Evolutionary conservation across 2,329 filamentous ascomycete species (phyloP), one percentile per base, ranked within the genome.

Genomic region (Aspergillus awamori): DNA sequence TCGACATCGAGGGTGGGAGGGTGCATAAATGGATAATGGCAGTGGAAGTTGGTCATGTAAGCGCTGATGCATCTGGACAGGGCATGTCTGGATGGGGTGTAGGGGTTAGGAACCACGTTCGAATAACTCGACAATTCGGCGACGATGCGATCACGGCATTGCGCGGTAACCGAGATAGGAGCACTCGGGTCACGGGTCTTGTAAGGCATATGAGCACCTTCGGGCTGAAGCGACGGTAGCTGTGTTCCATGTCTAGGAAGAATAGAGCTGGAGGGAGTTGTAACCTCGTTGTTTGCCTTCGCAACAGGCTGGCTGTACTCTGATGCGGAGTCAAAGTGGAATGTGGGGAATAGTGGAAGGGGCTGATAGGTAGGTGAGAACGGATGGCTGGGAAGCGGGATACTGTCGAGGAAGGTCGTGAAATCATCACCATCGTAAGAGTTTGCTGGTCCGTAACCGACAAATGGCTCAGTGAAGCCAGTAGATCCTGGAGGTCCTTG

Each of bases 361-460:
- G 72, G 72, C 39, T 75, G 73, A 48, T 74, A 75, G 7, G 70
- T 69, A 0, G 72, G 72, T 1, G 72, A 75, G 43, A 69, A 75
- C 2, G 72, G 70, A 22, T 75, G 71, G 45, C 68, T 75, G 2
- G 73, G 72, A 13, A 75, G 55, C 0, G 72, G 71, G 10, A 75
- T 72, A 53, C 71, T 75, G 33, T 75, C 73, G 28, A 75, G 58
- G 20, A 75, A 75, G 0, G 73, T 74, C 2, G 73, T 75, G 20
- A 75, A 75, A 47, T 75, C 73, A 49, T 73, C 72, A 0, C 69
- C 72, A n/a, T 72, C 70, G 17, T 74, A 72, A 3, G 65, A 43
- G 1, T 59, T 56, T 0, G 69, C 43, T 1, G 64, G 22, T 8
- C 65, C 67, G 61, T 72, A 74, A 6, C 69, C 70, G 2, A 64